Base-by-base conservation (phyloP, 768 basidiomycete species). In the Nidularia pulvinata region DNA sequence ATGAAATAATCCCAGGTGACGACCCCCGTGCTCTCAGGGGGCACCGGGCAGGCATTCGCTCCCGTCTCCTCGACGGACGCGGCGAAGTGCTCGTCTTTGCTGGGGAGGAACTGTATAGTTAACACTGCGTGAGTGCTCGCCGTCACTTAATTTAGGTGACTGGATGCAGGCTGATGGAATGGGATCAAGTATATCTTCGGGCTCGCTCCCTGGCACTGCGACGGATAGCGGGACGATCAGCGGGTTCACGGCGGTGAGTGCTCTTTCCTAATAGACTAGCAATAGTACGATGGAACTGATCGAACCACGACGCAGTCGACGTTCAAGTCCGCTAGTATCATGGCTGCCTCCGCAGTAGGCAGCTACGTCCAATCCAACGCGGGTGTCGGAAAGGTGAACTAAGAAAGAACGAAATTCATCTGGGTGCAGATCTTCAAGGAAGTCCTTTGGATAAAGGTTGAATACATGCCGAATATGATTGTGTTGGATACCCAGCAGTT, bases 341-440 rank as follows among this genome's bases (percentile, higher is more conserved):
- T 62, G 59, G 58, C 63, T 0, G 63, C 61, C 1, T 50, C 59
- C n/a, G 37, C 46, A 6, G 61, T 61, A 30, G 56, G 53, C 10
- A 35, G 33, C n/a, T 62, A 62, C 33, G 63, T 64, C 6, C 59
- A 63, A 50, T 52, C 58, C 9, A 58, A 66, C 49, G 59, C 65
- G 14, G 61, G 63, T 33, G 52, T 64, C 19, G 65, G 65, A 4
- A 64, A 59, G 7, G 56, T 64, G 32, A 62, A 66, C 25, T 66
- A 48, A 55, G 14, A 35, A 11, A 10, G 22, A 35, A 39, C 25
- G 25, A 30, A 30, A 30, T 30, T 30, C 25, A 30, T 30, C 25
- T 30, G 25, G 25, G 25, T 4, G 25, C 25, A 30, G 25, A 30
- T 30, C 25, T 30, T 30, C 25, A 30, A 30, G 25, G 25, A 30